These are phyloP conservation scores for Platanthera guangdongensis DNA, from an alignment of 106 monocot genomes.

Conservation along the genomic window DNA sequence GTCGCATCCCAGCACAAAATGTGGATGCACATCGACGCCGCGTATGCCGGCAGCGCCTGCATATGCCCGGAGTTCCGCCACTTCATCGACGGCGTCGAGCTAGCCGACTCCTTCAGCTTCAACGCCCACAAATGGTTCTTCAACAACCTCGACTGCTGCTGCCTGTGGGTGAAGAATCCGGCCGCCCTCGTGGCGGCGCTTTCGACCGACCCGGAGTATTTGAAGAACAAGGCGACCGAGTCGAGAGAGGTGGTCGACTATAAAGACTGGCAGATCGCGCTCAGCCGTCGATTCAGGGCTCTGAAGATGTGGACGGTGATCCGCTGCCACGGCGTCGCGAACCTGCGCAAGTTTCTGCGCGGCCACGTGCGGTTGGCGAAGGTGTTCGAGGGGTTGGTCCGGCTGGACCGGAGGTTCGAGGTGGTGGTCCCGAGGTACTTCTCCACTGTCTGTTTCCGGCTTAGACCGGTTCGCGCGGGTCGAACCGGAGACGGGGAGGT, in stretches of 20 bases:
- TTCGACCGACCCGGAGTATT: conserved; percentile 40
- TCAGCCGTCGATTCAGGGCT: conserved; percentile 38
- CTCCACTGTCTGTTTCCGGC: conserved; percentile 43
- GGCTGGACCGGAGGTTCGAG: conserved; percentile 42
- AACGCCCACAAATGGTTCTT: conserved; percentile 34
- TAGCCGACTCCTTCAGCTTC: conserved; percentile 22
- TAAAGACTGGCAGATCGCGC: conserved; percentile 59
- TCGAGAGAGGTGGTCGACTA: conserved; percentile 39
- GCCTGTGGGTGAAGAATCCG: conserved; percentile 19
- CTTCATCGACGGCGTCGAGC: conserved; percentile 25
- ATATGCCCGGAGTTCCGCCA: conserved; percentile 25
- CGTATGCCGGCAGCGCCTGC: conserved; percentile 25
- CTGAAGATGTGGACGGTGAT: conserved; percentile 49
- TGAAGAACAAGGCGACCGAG: conserved; percentile 43
- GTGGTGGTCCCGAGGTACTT: conserved; percentile 40
- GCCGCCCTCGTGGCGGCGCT: conserved; percentile 5
- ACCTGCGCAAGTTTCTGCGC: conserved; percentile 19
- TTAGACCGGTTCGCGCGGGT: background rate
- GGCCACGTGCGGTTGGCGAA: conserved; percentile 43
- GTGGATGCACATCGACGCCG: conserved; percentile 30
- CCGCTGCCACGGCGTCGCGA: conserved; percentile 36
- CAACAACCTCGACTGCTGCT: conserved; percentile 29
- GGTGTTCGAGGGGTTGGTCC: conserved; percentile 33
- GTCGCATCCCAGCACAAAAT: conserved; percentile 10
- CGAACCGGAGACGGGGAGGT: background rate